phyloP scores from a whole-genome alignment of 495 filamentous ascomycete genomes.

The Neurospora cerealis region DNA sequence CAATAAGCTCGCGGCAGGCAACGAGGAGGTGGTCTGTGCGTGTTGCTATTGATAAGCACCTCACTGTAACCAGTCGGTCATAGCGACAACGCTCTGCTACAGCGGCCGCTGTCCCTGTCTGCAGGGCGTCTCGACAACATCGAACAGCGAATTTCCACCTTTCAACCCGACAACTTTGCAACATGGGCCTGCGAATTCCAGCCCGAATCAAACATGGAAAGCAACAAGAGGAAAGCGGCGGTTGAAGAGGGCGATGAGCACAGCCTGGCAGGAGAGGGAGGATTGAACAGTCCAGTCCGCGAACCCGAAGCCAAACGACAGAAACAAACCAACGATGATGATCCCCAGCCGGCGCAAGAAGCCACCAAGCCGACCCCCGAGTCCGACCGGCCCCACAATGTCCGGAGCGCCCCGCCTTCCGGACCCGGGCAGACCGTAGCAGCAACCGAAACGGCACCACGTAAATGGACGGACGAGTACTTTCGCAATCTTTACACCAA shows the following conservation, averaged over 20 bases:
- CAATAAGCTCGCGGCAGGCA: neutral
- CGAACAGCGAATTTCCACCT: neutral
- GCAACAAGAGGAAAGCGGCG: slow-evolving; percentile 16
- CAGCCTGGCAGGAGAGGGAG: neutral
- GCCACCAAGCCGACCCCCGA: neutral
- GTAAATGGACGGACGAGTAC: slow-evolving; percentile 21
- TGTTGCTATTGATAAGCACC: neutral
- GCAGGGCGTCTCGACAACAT: neutral
- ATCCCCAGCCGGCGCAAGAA: neutral
- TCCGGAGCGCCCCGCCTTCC: neutral
- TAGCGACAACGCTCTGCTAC: neutral
- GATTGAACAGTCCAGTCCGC: neutral
- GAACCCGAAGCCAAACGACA: neutral
- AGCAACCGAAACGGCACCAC: neutral
- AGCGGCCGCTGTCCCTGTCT: neutral
- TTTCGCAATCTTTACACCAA: slow-evolving; percentile 26
- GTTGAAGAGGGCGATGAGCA: neutral
- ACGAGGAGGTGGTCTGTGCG: neutral
- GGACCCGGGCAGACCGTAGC: neutral
- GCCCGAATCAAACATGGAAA: slow-evolving; percentile 3
- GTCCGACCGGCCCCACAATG: neutral
- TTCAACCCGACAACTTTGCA: neutral
- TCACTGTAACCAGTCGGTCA: neutral
- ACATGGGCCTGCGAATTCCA: neutral
- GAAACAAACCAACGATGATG: neutral